phyloP scores from a whole-genome alignment of 2,329 filamentous ascomycete genomes.

The Pestalotiopsis sp. region DNA sequence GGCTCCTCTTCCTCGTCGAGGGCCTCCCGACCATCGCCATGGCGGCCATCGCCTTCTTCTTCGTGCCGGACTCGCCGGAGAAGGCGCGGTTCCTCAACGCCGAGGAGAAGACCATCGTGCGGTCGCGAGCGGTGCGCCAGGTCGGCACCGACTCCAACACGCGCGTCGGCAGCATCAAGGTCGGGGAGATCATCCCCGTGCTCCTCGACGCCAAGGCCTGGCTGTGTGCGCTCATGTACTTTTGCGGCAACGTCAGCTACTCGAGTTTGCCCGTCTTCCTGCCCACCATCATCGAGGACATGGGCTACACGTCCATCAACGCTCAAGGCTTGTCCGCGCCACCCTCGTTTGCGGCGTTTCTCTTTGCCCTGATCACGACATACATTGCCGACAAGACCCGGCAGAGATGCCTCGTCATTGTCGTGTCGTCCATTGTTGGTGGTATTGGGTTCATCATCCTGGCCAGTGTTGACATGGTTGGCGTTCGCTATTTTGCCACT shows the following conservation, averaged over 20 bases:
- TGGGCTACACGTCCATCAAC: constrained; percentile 60
- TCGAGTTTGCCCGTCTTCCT: constrained; percentile 85
- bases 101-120: constrained; percentile 16
- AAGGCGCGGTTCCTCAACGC: constrained; percentile 14
- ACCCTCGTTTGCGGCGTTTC: constrained; percentile 25
- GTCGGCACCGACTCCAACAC: constrained; percentile 26
- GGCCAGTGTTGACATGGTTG: constrained; percentile 31
- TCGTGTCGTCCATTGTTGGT: constrained; percentile 21
- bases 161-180: constrained; percentile 32
- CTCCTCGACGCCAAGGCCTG: constrained; percentile 16
- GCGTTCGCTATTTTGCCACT: constrained; percentile 45
- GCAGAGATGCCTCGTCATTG: constrained; percentile 25
- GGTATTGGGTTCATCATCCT: constrained; percentile 28
- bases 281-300: constrained; percentile 73
- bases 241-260: constrained; percentile 85
- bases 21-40: constrained; percentile 15
- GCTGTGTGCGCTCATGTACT: constrained; percentile 79
- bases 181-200: constrained; percentile 13
- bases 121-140: constrained; percentile 9
- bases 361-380: constrained; percentile 24
- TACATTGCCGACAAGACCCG: constrained; percentile 27
- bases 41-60: constrained; percentile 12
- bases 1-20: constrained; percentile 17
- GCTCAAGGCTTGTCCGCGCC: constrained; percentile 26
- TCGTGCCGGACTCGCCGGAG: constrained; percentile 17